Conservation (phyloP, 192 early-diverging fungal genomes). For the Coemansia sp. region DNA sequence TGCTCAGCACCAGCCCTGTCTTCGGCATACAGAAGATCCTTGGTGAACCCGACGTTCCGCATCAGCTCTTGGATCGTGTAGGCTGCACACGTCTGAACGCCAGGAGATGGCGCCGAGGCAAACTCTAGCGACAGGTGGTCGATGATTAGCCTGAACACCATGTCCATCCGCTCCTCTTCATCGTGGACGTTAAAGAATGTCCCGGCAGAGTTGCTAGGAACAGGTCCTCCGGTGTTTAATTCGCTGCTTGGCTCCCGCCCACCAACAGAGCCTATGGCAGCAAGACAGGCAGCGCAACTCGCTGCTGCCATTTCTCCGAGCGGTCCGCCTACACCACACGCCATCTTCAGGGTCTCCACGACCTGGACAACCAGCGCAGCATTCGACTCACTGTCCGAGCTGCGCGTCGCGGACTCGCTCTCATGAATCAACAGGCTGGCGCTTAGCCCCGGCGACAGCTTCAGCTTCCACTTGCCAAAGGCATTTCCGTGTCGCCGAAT, state of each 20-base stretch:
- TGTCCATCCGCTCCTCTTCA: conserved; percentile 39
- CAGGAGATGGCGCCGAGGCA: conserved; percentile 46
- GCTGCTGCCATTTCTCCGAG: conserved; percentile 40
- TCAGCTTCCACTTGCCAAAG: conserved; percentile 35
- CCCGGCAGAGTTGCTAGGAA: neutral
- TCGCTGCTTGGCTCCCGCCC: conserved; percentile 3
- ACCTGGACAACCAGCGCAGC: conserved; percentile 16
- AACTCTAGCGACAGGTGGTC: conserved; percentile 45
- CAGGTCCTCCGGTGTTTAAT: neutral
- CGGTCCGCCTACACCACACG: conserved; percentile 19
- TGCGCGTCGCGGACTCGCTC: neutral
- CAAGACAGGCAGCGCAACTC: conserved; percentile 41
- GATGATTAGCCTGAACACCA: conserved; percentile 41
- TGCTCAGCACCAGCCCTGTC: neutral
- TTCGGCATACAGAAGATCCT: conserved; percentile 11
- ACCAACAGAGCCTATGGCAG: conserved; percentile 32
- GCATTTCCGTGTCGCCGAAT: conserved; percentile 18
- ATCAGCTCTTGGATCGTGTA: conserved; percentile 52
- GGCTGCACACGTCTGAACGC: conserved; percentile 43
- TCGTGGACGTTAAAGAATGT: conserved; percentile 20
- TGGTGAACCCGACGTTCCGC: conserved; percentile 38
- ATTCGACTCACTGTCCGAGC: conserved; percentile 9
- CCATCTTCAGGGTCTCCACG: conserved; percentile 16
- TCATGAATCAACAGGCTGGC: neutral
- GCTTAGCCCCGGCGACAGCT: conserved; percentile 7